Base-by-base conservation (phyloP, 2,329 filamentous ascomycete species). In the Pseudocercospora fijiensis region DNA sequence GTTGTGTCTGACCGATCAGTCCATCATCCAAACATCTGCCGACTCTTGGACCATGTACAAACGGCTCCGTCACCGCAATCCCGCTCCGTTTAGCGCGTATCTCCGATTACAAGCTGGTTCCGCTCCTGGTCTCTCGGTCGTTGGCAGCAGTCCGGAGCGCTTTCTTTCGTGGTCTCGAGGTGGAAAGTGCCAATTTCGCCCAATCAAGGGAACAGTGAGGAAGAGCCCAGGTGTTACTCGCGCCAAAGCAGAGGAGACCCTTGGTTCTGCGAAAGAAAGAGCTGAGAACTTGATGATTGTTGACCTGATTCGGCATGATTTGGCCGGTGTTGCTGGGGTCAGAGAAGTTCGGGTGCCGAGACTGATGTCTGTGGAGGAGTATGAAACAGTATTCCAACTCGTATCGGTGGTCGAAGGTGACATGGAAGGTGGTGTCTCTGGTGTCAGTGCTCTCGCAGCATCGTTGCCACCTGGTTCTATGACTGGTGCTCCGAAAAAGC, bases 221-320 rank as follows among this genome's bases (percentile, higher is more conserved):
- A 96, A 96, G 71, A 85, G 84, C 0, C 80, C 82, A 0, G 82
- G 81, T 1, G 86, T 89, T 41, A 95, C 89, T 0, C 81, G 90
- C n/a, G 84, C 83, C 4, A 84, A 90, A 71, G 93, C 94, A 0
- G 86, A 88, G 65, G 79, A 80, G 27, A 85, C 96, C 43, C 84
- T 97, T 13, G 86, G 89, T 62, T 85, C 91, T 0, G 89, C 90
- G 22, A 98, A 98, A 76, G 95, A 98, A 76, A 88, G 91, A 71
- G 94, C 94, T 0, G 94, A 98, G 80, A 98, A 98, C 73, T 84
- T 98, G 24, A 98, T 98, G 95, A 97, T 98, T 71, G 93, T 96
- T 2, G 94, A 98, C 76, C 83, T 98, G 0, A 95, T 97, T n/a
- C 86, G 94, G 0, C 94, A 98, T 74, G 94, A 98, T 76, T 81